phyloP scores from a whole-genome alignment of 2,329 filamentous ascomycete genomes.

The Madurella fahalii region DNA sequence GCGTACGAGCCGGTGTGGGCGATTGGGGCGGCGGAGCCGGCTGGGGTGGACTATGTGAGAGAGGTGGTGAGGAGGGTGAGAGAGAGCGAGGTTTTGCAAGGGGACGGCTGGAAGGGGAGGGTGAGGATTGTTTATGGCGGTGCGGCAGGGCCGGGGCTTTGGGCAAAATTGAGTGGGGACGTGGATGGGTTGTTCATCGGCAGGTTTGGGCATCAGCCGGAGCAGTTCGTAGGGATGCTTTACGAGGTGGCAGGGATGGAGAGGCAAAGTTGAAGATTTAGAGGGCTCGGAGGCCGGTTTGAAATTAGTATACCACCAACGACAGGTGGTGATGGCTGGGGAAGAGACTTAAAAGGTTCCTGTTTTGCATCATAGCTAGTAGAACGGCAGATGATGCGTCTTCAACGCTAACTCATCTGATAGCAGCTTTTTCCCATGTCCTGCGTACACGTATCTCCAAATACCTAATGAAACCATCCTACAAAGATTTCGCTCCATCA shows the following conservation, averaged over 20 bases:
- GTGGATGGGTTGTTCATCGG: conserved; percentile 81
- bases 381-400: too few relatives aligned
- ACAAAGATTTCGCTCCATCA: too few relatives aligned
- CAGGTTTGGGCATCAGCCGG: conserved; percentile 73
- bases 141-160: conserved; percentile 76
- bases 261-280: neutral
- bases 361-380: too few relatives aligned
- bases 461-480: too few relatives aligned
- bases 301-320: neutral
- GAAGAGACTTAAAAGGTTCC: too few relatives aligned
- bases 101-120: conserved; percentile 42
- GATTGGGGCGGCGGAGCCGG: conserved; percentile 71
- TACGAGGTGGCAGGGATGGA: conserved; percentile 57
- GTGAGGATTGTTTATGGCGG: conserved; percentile 77
- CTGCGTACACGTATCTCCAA: too few relatives aligned
- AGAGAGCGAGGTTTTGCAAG: conserved; percentile 45
- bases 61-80: conserved; percentile 64
- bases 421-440: too few relatives aligned
- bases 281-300: too few relatives aligned
- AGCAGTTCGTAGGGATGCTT: conserved; percentile 67
- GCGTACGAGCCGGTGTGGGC: conserved; percentile 91
- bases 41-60: conserved; percentile 67
- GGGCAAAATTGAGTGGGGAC: conserved; percentile 59
- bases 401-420: too few relatives aligned
- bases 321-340: neutral